Conservation (phyloP, 257 asterid genomes). For the Catharanthus roseus region DNA sequence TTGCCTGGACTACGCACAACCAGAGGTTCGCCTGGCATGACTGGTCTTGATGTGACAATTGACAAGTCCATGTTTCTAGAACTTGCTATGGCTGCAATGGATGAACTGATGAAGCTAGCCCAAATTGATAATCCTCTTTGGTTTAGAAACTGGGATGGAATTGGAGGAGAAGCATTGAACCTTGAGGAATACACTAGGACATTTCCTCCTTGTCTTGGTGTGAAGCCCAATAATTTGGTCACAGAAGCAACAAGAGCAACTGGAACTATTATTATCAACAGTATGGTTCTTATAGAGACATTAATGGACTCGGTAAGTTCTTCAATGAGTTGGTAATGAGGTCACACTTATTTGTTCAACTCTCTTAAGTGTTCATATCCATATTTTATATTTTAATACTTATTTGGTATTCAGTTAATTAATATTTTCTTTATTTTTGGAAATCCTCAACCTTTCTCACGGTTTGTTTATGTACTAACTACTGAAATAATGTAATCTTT, state of each 20-base stretch:
- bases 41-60: constrained; percentile 28
- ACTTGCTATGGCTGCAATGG: constrained; percentile 61
- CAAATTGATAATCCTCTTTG: constrained; percentile 65
- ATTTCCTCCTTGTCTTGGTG: constrained; percentile 56
- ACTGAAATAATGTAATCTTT: not conserved
- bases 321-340: not conserved
- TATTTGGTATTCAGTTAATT: not conserved
- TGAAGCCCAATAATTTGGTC: constrained; percentile 41
- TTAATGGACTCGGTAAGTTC: constrained; percentile 64
- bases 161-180: constrained; percentile 50
- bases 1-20: constrained; percentile 26
- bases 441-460: not conserved
- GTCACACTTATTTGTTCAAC: not conserved
- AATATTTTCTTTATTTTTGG: not conserved
- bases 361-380: not conserved
- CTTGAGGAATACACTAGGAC: constrained; percentile 58
- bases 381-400: not conserved
- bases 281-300: constrained; percentile 48
- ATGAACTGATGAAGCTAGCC: constrained; percentile 61
- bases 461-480: not conserved
- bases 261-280: constrained; percentile 44
- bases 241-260: constrained; percentile 70
- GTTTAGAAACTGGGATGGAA: constrained; percentile 46
- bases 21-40: constrained; percentile 26
- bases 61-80: constrained; percentile 48